Base-by-base conservation (phyloP, 192 early-diverging fungal species). In the Coemansia sp. region DNA sequence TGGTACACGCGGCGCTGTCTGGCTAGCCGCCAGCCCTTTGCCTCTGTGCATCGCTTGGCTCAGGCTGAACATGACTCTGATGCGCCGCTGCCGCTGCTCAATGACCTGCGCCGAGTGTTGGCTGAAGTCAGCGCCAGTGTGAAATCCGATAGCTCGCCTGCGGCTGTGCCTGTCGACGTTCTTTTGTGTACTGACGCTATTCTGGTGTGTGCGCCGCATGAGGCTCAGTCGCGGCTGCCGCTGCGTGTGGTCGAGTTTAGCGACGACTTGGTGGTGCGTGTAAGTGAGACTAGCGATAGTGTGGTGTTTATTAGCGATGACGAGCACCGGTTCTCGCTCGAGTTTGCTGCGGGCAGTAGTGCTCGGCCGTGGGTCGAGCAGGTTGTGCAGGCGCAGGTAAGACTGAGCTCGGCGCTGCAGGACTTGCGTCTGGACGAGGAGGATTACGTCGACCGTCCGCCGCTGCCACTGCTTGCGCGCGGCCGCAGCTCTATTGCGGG, bases 401-500 rank as follows among this genome's bases (percentile, higher is more conserved):
- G 67, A 33, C 72, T 76, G 44, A 22, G 15, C 15, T 4, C 54
- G n/a, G 62, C 55, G 18, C 41, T 84, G 66, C 81, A 84, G 77
- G 81, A 84, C 65, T 38, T 84, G 74, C 76, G 77, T 3, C 67
- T 84, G 15, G 81, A 84, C 61, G 81, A 84, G 52, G 81, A 84
- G 27, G 81, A 84, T 54, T 84, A 70, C 31, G 68, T 79, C 20
- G 81, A 84, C 67, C 70, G 68, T 11, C 82, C 82, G 54, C 82
- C 82, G 18, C 67, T 76, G 46, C 65, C 65, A 13, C 49, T 73
- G 47, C 46, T 73, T 22, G 67, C 74, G 12, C 77, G 74, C 24
- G 82, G 82, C 0, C 82, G 81, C 67, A 70, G 73, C 65, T 84
- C 82, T 8, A 84, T 84, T 41, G 77, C 82, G 0, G 82, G 76